Base-by-base conservation (phyloP, 2,329 filamentous ascomycete genomes). In the Ophiocordyceps polyrhachis-furcata region DNA sequence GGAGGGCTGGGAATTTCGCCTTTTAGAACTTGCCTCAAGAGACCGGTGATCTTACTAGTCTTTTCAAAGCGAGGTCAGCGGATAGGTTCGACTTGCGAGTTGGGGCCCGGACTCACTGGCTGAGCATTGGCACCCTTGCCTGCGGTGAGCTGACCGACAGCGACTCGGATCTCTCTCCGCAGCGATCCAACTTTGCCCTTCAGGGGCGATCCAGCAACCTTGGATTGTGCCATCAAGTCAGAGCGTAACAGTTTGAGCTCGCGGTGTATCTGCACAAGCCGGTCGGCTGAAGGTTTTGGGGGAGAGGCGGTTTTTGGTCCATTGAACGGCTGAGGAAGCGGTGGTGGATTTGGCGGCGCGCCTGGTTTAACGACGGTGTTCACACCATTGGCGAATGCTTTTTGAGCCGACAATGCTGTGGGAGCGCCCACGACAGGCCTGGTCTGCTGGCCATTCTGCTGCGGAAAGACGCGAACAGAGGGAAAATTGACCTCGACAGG, bases 111-210 rank as follows among this genome's bases (percentile, higher is more conserved):
- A 57, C 63, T 55, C 58, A 66, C 64, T 37, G 60, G 58, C 37
- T 57, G 54, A 2, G 53, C 52, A 53, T 86, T 86, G 20, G 70
- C 70, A 12, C 71, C 73, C 52, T 73, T 79, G 46, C 74, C 79
- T 37, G 71, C 71, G 1, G 78, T 81, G 25, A 87, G 62, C 56
- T 91, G 83, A 7, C 85, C 84, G 45, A 89, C 71, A 17, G 72
- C 77, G 53, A 80, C 82, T 37, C 74, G 73, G 44, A 91, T 77
- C 40, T 79, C 73, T 47, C 84, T 70, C 38, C 84, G 72, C 68
- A 83, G 76, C 45, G 85, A 74, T 31, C 83, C 81, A 56, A 85
- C 71, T 32, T 74, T 70, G 44, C 70, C 67, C 58, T 84, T 85
- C 25, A 87, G 62, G 2, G 55, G 60, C 5, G 64, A 66, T 2